Evolutionary conservation across 345 rosid species (phyloP), one percentile per base, ranked within the genome.

Genomic region (Nephelium lappaceum): DNA sequence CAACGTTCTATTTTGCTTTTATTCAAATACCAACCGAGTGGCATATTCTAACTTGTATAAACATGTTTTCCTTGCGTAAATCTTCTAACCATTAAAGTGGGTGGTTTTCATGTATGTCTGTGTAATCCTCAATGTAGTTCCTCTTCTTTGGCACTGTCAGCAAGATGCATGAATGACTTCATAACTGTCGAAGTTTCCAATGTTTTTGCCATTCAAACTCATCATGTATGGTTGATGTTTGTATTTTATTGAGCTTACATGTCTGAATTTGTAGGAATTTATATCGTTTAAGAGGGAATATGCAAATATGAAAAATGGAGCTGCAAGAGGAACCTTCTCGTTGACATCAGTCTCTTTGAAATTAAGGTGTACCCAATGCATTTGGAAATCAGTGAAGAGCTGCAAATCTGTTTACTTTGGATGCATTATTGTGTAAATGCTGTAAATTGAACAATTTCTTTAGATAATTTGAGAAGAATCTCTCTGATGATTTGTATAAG

Each of bases 251-350:
- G 25, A 41, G 67, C 81, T 80, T 71, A 76, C 69, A 55, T 27
- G 71, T 47, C 27, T 79, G 18, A 31, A 10, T 71, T 31, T 71
- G 45, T 94, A 95, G 99, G 99, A 95, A 78, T 92, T 92, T 85
- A 83, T 95, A 78, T 66, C 89, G 70, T 90, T 89, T 61, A 97
- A 93, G 92, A 88, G 99, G 86, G 99, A 95, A 82, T 91, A 91
- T 80, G 66, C 88, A 27, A 27, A 77, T 93, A 77, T 76, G 84
- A 88, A 86, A 87, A 84, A 89, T 90, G 98, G 95, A 93, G 86
- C 88, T 85, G n/a, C 74, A 86, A 62, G 97, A 93, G 83, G 89
- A 85, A 68, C 76, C 76, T 71, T 74, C 85, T n/a, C 67, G 72
- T 64, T 78, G 83, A 85, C 23, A 25, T 11, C 19, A 24, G 21